Base-by-base conservation (phyloP, 257 asterid genomes). In the Dorcoceras hygrometricum region DNA sequence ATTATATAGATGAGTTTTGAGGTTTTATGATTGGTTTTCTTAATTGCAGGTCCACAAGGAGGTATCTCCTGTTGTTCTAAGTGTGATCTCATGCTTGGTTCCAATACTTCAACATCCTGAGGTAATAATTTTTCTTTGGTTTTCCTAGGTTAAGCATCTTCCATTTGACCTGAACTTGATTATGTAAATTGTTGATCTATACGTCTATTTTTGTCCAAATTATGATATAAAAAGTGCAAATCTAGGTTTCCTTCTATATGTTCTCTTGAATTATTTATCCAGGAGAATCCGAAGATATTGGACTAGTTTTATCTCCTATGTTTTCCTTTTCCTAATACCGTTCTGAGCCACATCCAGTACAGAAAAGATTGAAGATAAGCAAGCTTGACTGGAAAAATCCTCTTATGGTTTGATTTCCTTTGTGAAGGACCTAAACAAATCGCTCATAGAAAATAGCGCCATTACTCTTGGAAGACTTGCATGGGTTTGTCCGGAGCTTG, bases 391-490 rank as follows among this genome's bases (percentile, higher is more conserved):
- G 58, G 62, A 57, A 26, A 70, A 24, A 63, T 43, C n/a, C 71
- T 59, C 73, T 76, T 75, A 69, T 79, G 62, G 59, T 64, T 68
- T 61, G 74, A 12, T 82, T 77, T 48, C 58, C 63, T 22, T 43
- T 79, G 69, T 71, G 22, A 48, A 88, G 95, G 95, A 87, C 64
- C 73, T 88, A 68, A 91, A 89, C 83, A 91, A 91, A 82, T 91
- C 98, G 55, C 91, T 91, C 62, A 66, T 89, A 73, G 98, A 91
- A 83, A 91, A 91, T 80, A 84, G 95, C 55, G 98, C 98, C 69
- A 91, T 91, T 73, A 89, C 96, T 11, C 87, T 91, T 53, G 98
- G 98, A 66, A 82, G 98, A 67, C 89, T 91, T 68, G 98, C 95
- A 20, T 89, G 91, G 96, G 95, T 85, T 61, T 89, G 96, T 67